These are phyloP conservation scores for Paragyromitra xinjiangensis DNA, from an alignment of 495 filamentous ascomycete species.

Conservation along the genomic window DNA sequence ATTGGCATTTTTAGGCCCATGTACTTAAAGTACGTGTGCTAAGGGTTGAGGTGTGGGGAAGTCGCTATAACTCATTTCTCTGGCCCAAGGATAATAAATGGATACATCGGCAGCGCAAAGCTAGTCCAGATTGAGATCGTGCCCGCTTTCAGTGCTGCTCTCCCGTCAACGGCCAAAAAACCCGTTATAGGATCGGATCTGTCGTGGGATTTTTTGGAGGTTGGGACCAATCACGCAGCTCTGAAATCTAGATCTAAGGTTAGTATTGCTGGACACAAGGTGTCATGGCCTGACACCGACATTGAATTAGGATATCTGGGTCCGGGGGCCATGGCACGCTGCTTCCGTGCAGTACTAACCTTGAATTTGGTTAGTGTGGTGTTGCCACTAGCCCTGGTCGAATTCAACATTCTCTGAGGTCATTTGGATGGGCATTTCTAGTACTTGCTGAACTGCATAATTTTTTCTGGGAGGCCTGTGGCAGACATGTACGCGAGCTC, in stretches of 20 bases:
- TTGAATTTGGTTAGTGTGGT: background rate
- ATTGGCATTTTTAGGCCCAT: constrained; percentile 8
- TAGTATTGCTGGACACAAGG: background rate
- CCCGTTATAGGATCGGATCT: background rate
- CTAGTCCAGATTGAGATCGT: background rate
- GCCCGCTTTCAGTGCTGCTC: background rate
- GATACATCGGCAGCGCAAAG: background rate
- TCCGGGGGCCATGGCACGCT: background rate
- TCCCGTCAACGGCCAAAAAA: background rate
- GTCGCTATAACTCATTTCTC: no score
- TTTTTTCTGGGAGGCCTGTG: no score
- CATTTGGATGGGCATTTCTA: no score
- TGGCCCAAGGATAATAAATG: background rate
- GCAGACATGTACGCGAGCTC: no score
- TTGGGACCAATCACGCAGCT: background rate
- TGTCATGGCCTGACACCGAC: background rate
- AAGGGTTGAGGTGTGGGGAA: background rate
- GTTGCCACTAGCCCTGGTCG: background rate
- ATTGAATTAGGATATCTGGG: background rate
- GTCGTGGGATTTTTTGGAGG: background rate
- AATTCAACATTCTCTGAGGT: background rate
- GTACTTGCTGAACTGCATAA: no score
- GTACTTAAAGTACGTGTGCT: background rate
- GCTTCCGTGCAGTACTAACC: background rate
- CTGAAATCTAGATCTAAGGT: background rate